Base-by-base conservation (phyloP, 345 rosid species). In the Tarenaya hassleriana region DNA sequence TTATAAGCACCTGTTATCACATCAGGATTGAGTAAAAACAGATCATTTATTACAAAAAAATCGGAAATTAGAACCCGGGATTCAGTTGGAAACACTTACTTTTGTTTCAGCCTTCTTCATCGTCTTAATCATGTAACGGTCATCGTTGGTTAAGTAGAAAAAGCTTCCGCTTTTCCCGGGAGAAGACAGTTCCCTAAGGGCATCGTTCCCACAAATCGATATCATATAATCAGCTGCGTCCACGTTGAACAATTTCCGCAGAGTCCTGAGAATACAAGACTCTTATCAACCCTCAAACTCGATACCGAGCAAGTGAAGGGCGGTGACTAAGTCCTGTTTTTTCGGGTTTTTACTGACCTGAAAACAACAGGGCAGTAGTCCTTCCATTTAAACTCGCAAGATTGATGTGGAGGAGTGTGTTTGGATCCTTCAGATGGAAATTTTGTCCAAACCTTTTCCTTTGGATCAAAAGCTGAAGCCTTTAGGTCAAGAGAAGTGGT, bases 161-260 rank as follows among this genome's bases (percentile, higher is more conserved):
- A 90, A 90, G 74, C 97, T 90, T 34, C 97, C 97, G 58, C 97
- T 90, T 79, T 90, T 90, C 41, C 97, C 97, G 18, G 97, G 97
- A 17, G 97, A 90, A 1, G 97, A 90, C 34, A 86, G 88, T 53
- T 90, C 95, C 7, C 95, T 73, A 12, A 90, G 97, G 7, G 97
- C 97, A 52, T 90, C 84, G 33, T 90, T 73, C 20, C 97, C 97
- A 32, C 97, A 90, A n/a, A 90, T 82, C 0, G 97, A 90, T 52
- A 90, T 7, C 97, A 90, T 90, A 69, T 90, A 90, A 61, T 90
- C 97, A 15, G 97, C 97, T 13, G 97, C 76, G 42, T 90, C 97
- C 9, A 90, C 97, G 53, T 86, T 86, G 73, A 86, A 90, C 68
- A 86, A 41, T 68, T 86, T 90, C 71, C 97, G 81, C 52, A 90